Conservation (phyloP, 106 monocot genomes). For the Xerophyta viscosa region DNA sequence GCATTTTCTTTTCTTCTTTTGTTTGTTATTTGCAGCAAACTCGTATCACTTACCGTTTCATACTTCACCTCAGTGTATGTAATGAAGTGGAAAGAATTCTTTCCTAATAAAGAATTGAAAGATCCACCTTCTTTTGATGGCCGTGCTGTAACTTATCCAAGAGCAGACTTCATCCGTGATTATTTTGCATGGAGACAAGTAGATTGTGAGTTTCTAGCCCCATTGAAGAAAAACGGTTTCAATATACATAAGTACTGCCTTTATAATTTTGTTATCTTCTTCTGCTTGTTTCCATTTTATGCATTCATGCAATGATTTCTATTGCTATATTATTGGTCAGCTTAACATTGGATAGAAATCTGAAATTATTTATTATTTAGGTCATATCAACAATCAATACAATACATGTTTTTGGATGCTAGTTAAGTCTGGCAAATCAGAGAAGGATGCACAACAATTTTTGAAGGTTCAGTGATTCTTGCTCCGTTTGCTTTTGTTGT, state of each 20-base stretch:
- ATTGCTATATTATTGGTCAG: too few relatives aligned
- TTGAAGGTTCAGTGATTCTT: slow-evolving; percentile 40
- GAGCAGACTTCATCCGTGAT: slow-evolving; percentile 55
- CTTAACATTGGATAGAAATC: too few relatives aligned
- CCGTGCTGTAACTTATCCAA: slow-evolving; percentile 77
- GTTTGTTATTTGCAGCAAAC: slow-evolving; percentile 51
- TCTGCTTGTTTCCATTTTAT: too few relatives aligned
- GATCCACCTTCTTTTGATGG: slow-evolving; percentile 78
- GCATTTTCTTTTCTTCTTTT: not conserved
- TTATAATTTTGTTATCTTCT: too few relatives aligned
- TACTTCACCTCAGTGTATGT: slow-evolving; percentile 86
- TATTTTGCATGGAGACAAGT: slow-evolving; percentile 91
- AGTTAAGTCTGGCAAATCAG: slow-evolving; percentile 75
- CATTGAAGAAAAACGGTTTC: not conserved
- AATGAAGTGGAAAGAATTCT: slow-evolving; percentile 88
- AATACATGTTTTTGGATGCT: slow-evolving; percentile 97
- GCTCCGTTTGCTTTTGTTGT: too few relatives aligned
- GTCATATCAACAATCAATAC: slow-evolving; percentile 95
- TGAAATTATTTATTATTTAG: too few relatives aligned
- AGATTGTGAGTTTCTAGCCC: slow-evolving; percentile 63
- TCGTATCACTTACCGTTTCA: slow-evolving; percentile 68
- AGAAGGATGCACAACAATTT: slow-evolving; percentile 60
- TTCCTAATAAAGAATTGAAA: slow-evolving; percentile 62
- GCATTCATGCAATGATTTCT: too few relatives aligned
- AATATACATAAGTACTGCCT: too few relatives aligned